A percentile compares a stretch with the other conserved stretches of the same genome.
Conservation (phyloP, 345 rosid genomes). For the Streptanthus diversifolius region DNA sequence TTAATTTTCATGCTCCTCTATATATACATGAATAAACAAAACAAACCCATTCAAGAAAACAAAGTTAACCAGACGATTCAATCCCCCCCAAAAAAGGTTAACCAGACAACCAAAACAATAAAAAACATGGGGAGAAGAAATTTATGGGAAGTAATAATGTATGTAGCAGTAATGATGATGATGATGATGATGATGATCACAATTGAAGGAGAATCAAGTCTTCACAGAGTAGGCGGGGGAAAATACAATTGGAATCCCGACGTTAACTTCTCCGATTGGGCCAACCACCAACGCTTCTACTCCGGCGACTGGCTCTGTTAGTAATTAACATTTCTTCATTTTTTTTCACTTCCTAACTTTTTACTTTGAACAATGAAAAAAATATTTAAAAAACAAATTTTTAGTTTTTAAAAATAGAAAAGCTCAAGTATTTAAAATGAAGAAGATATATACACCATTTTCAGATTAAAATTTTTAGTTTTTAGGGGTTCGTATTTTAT, state of each 20-base stretch:
- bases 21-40: neutral
- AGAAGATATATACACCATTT: neutral
- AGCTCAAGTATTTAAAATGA: neutral
- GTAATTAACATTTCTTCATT: slow-evolving; percentile 1
- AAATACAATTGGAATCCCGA: slow-evolving; percentile 43
- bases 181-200: neutral
- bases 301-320: slow-evolving; percentile 64
- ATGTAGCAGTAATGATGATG: neutral
- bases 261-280: slow-evolving; percentile 51
- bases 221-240: slow-evolving; percentile 64
- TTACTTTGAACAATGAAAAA: neutral
- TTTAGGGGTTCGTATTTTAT: neutral
- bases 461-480: neutral
- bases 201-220: slow-evolving; percentile 34
- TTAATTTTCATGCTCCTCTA: slow-evolving; percentile 5
- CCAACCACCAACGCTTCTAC: slow-evolving; percentile 39
- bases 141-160: neutral
- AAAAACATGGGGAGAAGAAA: neutral
- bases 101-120: neutral
- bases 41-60: neutral
- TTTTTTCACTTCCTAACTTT: neutral
- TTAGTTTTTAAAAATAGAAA: neutral
- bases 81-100: no score
- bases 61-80: neutral
- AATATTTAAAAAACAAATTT: neutral